Conservation (phyloP, 2,329 filamentous ascomycete species). For the Phialophora macrospora region DNA sequence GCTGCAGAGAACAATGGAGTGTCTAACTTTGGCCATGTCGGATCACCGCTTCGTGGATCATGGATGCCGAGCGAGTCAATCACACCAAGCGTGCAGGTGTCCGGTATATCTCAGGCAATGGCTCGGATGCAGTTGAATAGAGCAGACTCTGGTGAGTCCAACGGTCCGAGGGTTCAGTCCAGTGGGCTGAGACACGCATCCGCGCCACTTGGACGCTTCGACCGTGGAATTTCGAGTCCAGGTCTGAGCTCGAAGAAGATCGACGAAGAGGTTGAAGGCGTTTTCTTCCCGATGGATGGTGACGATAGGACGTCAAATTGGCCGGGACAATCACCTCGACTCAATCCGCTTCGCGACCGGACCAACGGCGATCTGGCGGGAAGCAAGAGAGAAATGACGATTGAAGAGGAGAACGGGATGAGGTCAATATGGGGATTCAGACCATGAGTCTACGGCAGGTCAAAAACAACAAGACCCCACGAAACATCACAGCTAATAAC, state of each 20-base stretch:
- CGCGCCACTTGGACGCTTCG: conserved; percentile 44
- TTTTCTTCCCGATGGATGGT: conserved; percentile 58
- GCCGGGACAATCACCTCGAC: conserved; percentile 32
- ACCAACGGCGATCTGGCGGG: conserved; percentile 26
- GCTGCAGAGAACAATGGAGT: conserved; percentile 54
- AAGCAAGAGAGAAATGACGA: conserved; percentile 22
- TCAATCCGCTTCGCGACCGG: conserved; percentile 33
- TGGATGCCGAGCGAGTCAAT: conserved; percentile 43
- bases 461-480: not conserved
- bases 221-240: conserved; percentile 54
- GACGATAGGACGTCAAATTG: conserved; percentile 48
- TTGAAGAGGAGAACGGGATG: conserved; percentile 21
- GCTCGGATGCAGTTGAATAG: conserved; percentile 48
- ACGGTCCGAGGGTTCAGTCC: conserved; percentile 23
- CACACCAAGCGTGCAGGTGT: conserved; percentile 31
- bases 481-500: conserved; percentile 26
- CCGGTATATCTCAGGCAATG: conserved; percentile 40
- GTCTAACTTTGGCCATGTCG: conserved; percentile 64
- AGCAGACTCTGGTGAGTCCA: conserved; percentile 42
- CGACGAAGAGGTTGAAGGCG: conserved; percentile 53
- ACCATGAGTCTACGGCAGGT: conserved; percentile 19
- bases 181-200: conserved; percentile 47
- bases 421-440: conserved; percentile 32
- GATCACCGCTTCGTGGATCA: conserved; percentile 69
- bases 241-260: conserved; percentile 54